Percentiles rank a stretch among this genome's conserved stretches.
Conservation (phyloP, 768 basidiomycete genomes). For the Saitozyma podzolica region DNA sequence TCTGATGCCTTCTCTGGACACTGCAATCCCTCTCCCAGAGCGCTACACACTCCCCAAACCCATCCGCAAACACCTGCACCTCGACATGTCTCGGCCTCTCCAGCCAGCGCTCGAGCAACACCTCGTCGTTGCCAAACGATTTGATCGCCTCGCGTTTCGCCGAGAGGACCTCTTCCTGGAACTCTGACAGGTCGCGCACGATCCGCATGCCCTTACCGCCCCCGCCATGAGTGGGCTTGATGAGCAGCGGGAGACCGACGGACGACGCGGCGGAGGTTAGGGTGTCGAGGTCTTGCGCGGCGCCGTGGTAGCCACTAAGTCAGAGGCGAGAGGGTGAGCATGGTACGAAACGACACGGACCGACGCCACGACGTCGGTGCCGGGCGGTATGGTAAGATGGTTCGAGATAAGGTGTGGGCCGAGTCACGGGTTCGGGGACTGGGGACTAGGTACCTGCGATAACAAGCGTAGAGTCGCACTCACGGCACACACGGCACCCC, state of each 20-base stretch:
- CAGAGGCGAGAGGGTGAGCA: neutral
- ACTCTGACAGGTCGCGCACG: slow-evolving; percentile 67
- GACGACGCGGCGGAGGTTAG: slow-evolving; percentile 68
- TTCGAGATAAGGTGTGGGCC: neutral
- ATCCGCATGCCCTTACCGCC: slow-evolving; percentile 95
- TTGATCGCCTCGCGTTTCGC: slow-evolving; percentile 86
- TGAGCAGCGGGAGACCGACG: slow-evolving; percentile 87
- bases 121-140: slow-evolving; percentile 80
- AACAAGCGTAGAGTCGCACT: no score
- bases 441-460: no score
- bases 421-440: no score
- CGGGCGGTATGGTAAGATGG: neutral
- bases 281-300: slow-evolving; percentile 71
- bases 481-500: slow-evolving; percentile 84
- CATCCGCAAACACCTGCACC: slow-evolving; percentile 91
- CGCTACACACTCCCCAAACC: slow-evolving; percentile 74
- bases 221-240: slow-evolving; percentile 95
- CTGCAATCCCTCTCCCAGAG: slow-evolving; percentile 96
- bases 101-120: slow-evolving; percentile 87
- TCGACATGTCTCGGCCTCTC: slow-evolving; percentile 85
- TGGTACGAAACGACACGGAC: no score
- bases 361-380: neutral
- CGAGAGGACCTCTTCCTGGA: slow-evolving; percentile 76
- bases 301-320: slow-evolving; percentile 74
- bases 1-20: slow-evolving; percentile 88